Percentiles rank a stretch among this genome's conserved stretches.
These are phyloP conservation scores for Henckelia pumila DNA, from an alignment of 257 asterid species.

Conservation along the genomic window DNA sequence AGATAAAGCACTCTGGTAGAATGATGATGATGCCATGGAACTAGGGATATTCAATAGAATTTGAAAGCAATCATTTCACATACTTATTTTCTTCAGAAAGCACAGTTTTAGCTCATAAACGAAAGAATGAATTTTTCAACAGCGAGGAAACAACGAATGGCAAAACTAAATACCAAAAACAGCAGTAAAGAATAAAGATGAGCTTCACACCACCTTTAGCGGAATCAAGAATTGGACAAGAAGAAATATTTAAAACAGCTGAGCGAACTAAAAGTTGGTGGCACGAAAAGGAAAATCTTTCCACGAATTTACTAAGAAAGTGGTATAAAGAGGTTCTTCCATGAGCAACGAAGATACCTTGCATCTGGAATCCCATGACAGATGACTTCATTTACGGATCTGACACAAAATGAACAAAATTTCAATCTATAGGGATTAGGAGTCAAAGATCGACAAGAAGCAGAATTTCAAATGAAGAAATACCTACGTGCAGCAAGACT, in stretches of 20 bases:
- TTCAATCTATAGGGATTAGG: conserved; percentile 20
- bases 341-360: conserved; percentile 47
- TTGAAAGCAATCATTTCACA: background rate
- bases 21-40: conserved; percentile 1
- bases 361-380: conserved; percentile 99
- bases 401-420: conserved; percentile 33
- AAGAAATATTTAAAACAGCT: conserved; percentile 3
- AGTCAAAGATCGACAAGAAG: conserved; percentile 17
- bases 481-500: conserved; percentile 99
- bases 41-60: background rate
- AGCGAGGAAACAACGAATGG: background rate
- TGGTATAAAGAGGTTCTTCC: conserved; percentile 13
- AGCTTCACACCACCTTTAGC: background rate
- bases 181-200: background rate
- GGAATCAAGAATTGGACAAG: background rate
- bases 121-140: background rate
- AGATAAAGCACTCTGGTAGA: conserved; percentile 7
- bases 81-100: conserved; percentile 2
- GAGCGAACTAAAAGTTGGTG: background rate
- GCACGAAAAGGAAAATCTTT: conserved; percentile 1
- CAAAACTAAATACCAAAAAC: background rate
- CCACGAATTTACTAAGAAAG: background rate
- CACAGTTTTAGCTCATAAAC: conserved; percentile 8
- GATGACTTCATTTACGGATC: conserved; percentile 96
- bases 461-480: conserved; percentile 36